Base-by-base conservation (phyloP, 345 rosid species). In the Pistacia atlantica region DNA sequence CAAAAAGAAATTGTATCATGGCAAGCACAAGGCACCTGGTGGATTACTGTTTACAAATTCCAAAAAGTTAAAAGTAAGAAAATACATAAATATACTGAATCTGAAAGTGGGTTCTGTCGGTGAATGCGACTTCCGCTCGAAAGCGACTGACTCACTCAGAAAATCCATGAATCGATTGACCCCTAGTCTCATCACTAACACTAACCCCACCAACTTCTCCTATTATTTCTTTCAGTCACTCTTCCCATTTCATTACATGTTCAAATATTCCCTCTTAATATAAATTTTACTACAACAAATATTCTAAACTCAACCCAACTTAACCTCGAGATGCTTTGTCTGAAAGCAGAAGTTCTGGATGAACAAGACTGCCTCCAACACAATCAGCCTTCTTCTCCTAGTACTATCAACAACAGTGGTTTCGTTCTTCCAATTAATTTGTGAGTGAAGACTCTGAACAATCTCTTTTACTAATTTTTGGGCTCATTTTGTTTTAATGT, bases 401-500 rank as follows among this genome's bases (percentile, higher is more conserved):
- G 80, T 77, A 77, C 82, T 77, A 81, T 75, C 25, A 58, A 18
- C 65, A 65, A 20, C 28, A 33, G 77, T 67, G 80, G 89, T 65
- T 83, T 90, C n/a, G 72, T 83, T 82, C 80, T 86, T 67, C 90
- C 91, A 67, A 66, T 86, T 61, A 84, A 81, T 69, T 90, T 90
- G 93, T 90, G 71, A 56, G 75, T 54, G 17, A 42, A 42, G 46
- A 13, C 18, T 13, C 71, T 70, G 74, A 22, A 57, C 17, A 49
- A 2, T 38, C 48, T 8, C 38, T 18, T 57, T 5, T 65, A 42
- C 69, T 48, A 13, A 4, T 37, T 61, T 13, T 17, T 5, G 33
- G 2, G 33, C 10, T 13, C 4, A 13, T 37, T 33, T 59, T 65
- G 31, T 48, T 4, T 51, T 48, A 28, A 17, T 65, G 71, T 11